Conservation (phyloP, 192 early-diverging fungal genomes). For the Entrophospora sp. region DNA sequence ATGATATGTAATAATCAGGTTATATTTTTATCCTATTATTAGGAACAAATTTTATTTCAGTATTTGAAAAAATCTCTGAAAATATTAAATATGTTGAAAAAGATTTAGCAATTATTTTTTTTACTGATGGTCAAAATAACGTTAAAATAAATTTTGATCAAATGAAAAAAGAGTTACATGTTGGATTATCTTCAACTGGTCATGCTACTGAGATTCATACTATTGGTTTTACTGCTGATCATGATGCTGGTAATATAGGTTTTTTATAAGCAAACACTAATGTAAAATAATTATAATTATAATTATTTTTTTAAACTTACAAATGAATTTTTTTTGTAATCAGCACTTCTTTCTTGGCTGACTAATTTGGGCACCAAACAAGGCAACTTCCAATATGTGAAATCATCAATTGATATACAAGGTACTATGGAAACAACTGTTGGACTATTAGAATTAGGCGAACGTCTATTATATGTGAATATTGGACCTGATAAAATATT, state of each 20-base stretch:
- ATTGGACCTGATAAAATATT: background rate
- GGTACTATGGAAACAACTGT: conserved; percentile 27
- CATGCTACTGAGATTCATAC: conserved; percentile 25
- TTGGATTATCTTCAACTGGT: background rate
- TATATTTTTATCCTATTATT: background rate
- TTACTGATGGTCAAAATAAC: conserved; percentile 29
- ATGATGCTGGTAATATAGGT: conserved; percentile 33
- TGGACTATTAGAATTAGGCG: conserved; percentile 19
- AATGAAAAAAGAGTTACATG: background rate
- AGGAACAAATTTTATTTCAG: conserved; percentile 30
- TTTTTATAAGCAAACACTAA: no score
- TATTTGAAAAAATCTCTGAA: conserved; percentile 20
- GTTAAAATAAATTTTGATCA: background rate
- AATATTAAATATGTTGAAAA: conserved; percentile 13
- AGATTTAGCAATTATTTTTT: conserved; percentile 29
- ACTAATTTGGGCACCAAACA: conserved; percentile 28
- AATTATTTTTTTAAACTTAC: background rate
- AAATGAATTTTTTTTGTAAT: background rate
- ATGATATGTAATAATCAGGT: background rate
- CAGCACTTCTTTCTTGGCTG: conserved; percentile 30
- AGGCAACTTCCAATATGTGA: conserved; percentile 37
- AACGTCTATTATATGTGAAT: conserved; percentile 3
- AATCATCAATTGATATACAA: conserved; percentile 21
- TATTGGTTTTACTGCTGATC: conserved; percentile 28
- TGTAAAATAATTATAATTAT: background rate